These are phyloP conservation scores for Sporobolus alterniflorus DNA, from an alignment of 202 grass and related monocot genomes.

Conservation along the genomic window DNA sequence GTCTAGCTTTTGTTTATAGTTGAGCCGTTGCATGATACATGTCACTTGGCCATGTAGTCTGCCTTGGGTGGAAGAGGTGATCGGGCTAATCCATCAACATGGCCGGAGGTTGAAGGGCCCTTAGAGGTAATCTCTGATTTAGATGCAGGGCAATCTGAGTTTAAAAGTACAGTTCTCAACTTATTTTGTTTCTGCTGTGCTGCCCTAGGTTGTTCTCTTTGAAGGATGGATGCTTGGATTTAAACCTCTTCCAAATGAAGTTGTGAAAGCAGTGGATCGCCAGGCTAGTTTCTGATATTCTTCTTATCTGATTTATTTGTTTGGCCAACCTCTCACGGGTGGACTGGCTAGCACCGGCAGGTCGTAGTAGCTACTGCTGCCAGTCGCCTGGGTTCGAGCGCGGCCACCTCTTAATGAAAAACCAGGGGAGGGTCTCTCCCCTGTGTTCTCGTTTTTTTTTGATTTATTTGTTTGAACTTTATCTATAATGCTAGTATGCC, in stretches of 20 bases:
- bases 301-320: slow-evolving; percentile 5
- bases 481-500: not conserved
- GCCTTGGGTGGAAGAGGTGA: slow-evolving; percentile 95
- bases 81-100: slow-evolving; percentile 85
- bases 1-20: slow-evolving; percentile 37
- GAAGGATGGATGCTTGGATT: slow-evolving; percentile 99
- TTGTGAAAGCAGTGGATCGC: slow-evolving; percentile 84
- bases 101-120: slow-evolving; percentile 97
- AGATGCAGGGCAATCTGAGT: not conserved
- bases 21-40: slow-evolving; percentile 40
- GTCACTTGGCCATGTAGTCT: slow-evolving; percentile 67
- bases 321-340: no score
- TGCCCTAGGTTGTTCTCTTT: slow-evolving; percentile 88
- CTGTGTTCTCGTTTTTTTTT: no score
- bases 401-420: no score
- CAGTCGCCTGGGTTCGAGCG: no score
- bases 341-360: no score
- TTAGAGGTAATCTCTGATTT: slow-evolving; percentile 59
- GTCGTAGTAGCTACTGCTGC: no score
- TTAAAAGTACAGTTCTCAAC: slow-evolving; percentile 32
- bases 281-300: slow-evolving; percentile 53
- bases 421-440: no score
- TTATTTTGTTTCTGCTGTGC: slow-evolving; percentile 16
- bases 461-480: slow-evolving; percentile 3
- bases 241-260: slow-evolving; percentile 92